Conservation (phyloP, 805 yeast species). For the Grigorovia yakushimaensis region DNA sequence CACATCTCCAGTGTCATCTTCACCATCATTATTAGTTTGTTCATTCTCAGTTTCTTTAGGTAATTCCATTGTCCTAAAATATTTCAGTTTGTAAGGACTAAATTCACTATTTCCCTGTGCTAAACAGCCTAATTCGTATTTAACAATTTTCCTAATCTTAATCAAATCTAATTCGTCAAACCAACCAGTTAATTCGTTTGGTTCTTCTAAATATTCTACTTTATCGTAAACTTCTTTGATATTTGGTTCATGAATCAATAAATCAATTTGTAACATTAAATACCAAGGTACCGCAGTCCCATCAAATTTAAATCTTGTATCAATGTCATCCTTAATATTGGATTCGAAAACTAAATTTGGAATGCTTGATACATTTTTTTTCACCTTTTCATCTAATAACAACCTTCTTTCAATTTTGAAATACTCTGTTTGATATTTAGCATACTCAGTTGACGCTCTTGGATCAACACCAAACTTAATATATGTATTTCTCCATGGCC, state of each 20-base stretch:
- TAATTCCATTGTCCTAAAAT: slow-evolving; percentile 31
- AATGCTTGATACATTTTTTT: slow-evolving; percentile 24
- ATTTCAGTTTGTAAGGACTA: slow-evolving; percentile 32
- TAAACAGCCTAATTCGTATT: slow-evolving; percentile 59
- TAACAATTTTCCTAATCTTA: slow-evolving; percentile 56
- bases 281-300: slow-evolving; percentile 63
- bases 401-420: slow-evolving; percentile 38
- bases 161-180: slow-evolving; percentile 49
- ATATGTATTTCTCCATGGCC: slow-evolving; percentile 91
- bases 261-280: slow-evolving; percentile 70
- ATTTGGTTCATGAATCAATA: slow-evolving; percentile 56
- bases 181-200: slow-evolving; percentile 57
- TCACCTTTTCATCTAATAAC: slow-evolving; percentile 17
- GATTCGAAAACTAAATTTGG: slow-evolving; percentile 27
- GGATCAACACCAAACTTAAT: slow-evolving; percentile 78
- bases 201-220: slow-evolving; percentile 44
- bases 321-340: slow-evolving; percentile 29
- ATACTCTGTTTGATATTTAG: slow-evolving; percentile 74
- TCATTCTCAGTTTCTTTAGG: slow-evolving; percentile 22
- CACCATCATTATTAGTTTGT: slow-evolving; percentile 21
- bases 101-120: slow-evolving; percentile 40
- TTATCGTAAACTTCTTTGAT: slow-evolving; percentile 36
- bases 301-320: slow-evolving; percentile 51
- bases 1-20: slow-evolving; percentile 17
- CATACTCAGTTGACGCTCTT: slow-evolving; percentile 39